These are phyloP conservation scores for Rhodotorula paludigena DNA, from an alignment of 768 basidiomycete species.

Conservation along the genomic window DNA sequence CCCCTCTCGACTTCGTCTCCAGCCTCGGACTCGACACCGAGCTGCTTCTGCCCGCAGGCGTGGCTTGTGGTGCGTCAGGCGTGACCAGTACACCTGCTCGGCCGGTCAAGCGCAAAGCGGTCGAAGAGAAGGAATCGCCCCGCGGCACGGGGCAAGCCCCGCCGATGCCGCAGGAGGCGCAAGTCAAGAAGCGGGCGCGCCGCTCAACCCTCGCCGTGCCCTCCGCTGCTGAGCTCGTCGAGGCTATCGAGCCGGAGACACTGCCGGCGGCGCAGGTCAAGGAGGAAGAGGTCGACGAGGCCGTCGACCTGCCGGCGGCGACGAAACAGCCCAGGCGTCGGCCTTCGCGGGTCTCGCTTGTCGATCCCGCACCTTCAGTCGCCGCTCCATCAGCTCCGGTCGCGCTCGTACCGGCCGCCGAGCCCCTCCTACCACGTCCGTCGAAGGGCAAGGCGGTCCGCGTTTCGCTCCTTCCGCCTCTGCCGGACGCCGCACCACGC, in stretches of 20 bases:
- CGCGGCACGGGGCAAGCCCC: too few relatives aligned
- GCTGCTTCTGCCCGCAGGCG: background rate
- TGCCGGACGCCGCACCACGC: background rate
- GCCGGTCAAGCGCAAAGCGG: background rate
- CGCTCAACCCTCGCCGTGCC: background rate
- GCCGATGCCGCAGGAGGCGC: background rate
- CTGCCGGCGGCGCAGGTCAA: background rate
- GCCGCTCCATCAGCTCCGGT: too few relatives aligned
- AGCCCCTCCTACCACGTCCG: background rate
- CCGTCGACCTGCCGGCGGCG: background rate
- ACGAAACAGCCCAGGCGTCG: background rate
- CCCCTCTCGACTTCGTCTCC: conserved; percentile 1
- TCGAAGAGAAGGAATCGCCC: background rate
- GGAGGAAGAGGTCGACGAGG: background rate
- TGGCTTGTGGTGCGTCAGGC: background rate
- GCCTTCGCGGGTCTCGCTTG: background rate
- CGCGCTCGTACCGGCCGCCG: background rate
- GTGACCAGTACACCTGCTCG: conserved; percentile 14
- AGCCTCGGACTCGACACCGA: too few relatives aligned
- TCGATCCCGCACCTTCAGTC: accelerated
- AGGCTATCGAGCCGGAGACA: background rate
- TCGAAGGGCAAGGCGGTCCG: background rate
- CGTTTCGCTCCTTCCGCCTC: background rate
- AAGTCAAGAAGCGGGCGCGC: background rate
- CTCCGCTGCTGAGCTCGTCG: background rate